A percentile compares a stretch with the other conserved stretches of the same genome.
phyloP scores from a whole-genome alignment of 805 yeast species.

The Kodamaea neixiangensis region DNA sequence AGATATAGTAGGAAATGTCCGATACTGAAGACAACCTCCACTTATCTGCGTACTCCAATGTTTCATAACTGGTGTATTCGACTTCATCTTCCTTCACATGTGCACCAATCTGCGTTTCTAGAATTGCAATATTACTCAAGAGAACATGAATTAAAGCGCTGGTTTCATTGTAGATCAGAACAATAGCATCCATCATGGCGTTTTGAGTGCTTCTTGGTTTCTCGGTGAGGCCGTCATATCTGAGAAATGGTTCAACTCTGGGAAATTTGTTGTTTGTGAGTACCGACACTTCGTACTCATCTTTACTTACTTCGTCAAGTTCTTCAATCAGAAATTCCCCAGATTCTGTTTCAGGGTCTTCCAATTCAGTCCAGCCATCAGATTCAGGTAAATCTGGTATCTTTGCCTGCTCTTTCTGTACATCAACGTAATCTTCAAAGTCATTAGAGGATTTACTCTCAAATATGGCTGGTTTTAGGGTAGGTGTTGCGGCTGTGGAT shows the following conservation, averaged over 20 bases:
- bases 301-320: constrained; percentile 6
- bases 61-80: constrained; percentile 1
- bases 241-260: constrained; percentile 9
- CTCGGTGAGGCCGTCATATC: constrained; percentile 20
- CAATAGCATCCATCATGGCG: constrained; percentile 18
- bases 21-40: constrained; percentile 20
- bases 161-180: constrained; percentile 25
- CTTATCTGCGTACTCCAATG: constrained; percentile 12
- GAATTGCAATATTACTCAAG: constrained; percentile 17
- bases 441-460: too few relatives aligned
- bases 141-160: constrained; percentile 28
- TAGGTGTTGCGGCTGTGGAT: too few relatives aligned
- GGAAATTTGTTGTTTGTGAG: constrained; percentile 9
- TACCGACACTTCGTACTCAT: constrained; percentile 3
- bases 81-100: constrained; percentile 2
- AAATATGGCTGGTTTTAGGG: not conserved
- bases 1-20: constrained; percentile 12
- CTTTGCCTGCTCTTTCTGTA: constrained; percentile 1
- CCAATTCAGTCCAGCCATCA: not conserved
- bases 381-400: not conserved
- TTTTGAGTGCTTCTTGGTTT: constrained; percentile 4
- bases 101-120: constrained; percentile 8
- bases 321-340: constrained; percentile 5
- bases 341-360: not conserved
- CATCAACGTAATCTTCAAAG: not conserved